phyloP scores from a whole-genome alignment of 805 yeast species.

The Metschnikowia amazonensis region DNA sequence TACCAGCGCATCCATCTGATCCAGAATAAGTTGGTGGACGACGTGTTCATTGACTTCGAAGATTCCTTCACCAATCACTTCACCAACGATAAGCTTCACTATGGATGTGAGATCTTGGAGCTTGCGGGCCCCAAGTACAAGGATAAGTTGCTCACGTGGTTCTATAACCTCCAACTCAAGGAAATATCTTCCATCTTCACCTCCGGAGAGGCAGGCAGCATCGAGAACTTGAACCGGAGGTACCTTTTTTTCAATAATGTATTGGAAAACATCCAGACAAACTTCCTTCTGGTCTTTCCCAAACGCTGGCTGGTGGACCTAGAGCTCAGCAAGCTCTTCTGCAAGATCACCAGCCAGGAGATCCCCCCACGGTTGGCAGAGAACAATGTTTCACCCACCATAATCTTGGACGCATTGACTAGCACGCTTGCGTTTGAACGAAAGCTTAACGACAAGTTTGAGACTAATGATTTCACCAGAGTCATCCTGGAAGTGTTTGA shows the following conservation, averaged over 20 bases:
- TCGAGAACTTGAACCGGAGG: conserved; percentile 81
- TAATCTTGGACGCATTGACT: conserved; percentile 64
- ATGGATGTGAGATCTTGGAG: conserved; percentile 74
- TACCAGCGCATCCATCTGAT: conserved; percentile 56
- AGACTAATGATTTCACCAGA: conserved; percentile 41
- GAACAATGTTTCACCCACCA: conserved; percentile 53
- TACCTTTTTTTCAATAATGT: conserved; percentile 77
- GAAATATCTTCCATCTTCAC: conserved; percentile 77
- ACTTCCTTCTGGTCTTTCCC: conserved; percentile 58
- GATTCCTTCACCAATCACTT: conserved; percentile 31
- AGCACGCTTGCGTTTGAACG: conserved; percentile 83
- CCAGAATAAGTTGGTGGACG: conserved; percentile 60
- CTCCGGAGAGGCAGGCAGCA: conserved; percentile 89
- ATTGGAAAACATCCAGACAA: conserved; percentile 53
- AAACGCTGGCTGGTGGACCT: conserved; percentile 65
- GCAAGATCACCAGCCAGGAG: conserved; percentile 66
- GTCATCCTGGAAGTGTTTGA: conserved; percentile 67
- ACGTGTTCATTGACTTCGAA: conserved; percentile 71
- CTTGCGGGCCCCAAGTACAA: conserved; percentile 52
- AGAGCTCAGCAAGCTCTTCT: conserved; percentile 58
- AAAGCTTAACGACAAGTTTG: conserved; percentile 60
- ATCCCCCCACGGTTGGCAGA: conserved; percentile 47
- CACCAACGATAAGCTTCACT: conserved; percentile 35
- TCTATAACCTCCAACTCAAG: conserved; percentile 59
- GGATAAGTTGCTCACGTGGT: conserved; percentile 67